These are phyloP conservation scores for Hymenoscyphus fructigenus DNA, from an alignment of 2,329 filamentous ascomycete genomes.

Conservation along the genomic window DNA sequence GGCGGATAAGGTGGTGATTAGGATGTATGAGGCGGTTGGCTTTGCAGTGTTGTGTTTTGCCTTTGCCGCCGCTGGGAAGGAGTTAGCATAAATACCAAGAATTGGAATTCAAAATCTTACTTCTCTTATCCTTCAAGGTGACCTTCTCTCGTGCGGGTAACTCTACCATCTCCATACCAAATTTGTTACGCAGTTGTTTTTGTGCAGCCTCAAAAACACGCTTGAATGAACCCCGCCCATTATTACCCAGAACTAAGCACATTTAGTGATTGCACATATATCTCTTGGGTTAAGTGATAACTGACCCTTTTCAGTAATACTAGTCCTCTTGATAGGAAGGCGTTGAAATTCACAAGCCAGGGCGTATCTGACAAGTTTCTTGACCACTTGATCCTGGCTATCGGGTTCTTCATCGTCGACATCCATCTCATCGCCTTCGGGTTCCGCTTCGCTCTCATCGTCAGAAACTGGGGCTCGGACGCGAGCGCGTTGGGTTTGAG, in stretches of 20 bases:
- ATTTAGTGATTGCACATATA: conserved; percentile 5
- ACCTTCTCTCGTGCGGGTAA: conserved; percentile 79
- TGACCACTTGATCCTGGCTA: conserved; percentile 51
- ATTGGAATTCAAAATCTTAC: conserved; percentile 42
- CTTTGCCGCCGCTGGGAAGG: conserved; percentile 28
- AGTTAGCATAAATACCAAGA: background rate
- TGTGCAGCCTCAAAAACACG: conserved; percentile 77
- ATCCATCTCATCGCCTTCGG: conserved; percentile 27
- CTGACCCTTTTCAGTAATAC: conserved; percentile 62
- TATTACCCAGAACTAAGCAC: conserved; percentile 35
- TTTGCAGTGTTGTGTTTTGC: conserved; percentile 41
- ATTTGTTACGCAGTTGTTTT: conserved; percentile 64
- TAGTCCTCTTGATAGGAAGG: conserved; percentile 58
- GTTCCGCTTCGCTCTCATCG: conserved; percentile 27
- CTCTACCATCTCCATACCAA: conserved; percentile 92
- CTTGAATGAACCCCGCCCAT: conserved; percentile 68
- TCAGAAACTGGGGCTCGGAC: conserved; percentile 24
- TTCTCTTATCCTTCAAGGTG: conserved; percentile 76
- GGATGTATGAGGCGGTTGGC: conserved; percentile 70
- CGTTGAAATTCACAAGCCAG: conserved; percentile 65
- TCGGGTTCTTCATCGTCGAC: conserved; percentile 25
- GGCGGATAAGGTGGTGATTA: conserved; percentile 70
- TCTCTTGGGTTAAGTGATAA: background rate
- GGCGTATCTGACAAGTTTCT: conserved; percentile 68
- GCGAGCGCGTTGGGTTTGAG: conserved; percentile 27